phyloP scores from a whole-genome alignment of 2,329 filamentous ascomycete species.

The Exophiala viscosa region DNA sequence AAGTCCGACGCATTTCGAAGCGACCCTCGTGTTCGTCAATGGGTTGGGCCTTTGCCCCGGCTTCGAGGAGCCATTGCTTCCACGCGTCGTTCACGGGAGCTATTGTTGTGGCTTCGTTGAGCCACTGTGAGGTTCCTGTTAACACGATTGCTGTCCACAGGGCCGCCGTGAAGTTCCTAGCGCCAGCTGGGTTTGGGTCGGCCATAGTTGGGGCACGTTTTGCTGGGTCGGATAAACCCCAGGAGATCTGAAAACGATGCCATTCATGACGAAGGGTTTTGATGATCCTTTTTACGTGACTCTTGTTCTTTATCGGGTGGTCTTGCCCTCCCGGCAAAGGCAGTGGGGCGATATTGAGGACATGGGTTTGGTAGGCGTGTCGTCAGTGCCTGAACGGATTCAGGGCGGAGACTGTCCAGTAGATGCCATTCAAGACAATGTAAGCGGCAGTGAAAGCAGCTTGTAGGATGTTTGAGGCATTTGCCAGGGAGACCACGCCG shows the following conservation, averaged over 20 bases:
- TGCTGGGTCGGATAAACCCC: slow-evolving; percentile 3
- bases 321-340: not conserved
- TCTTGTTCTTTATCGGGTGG: not conserved
- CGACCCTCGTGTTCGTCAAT: slow-evolving; percentile 9
- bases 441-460: slow-evolving; percentile 57
- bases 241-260: slow-evolving; percentile 15
- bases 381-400: slow-evolving; percentile 22
- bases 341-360: slow-evolving; percentile 1
- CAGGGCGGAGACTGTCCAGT: slow-evolving; percentile 51
- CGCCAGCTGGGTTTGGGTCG: slow-evolving; percentile 11
- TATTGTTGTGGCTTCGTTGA: slow-evolving; percentile 31
- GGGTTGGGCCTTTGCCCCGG: slow-evolving; percentile 19
- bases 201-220: slow-evolving; percentile 2
- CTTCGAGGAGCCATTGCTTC: slow-evolving; percentile 39
- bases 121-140: slow-evolving; percentile 42
- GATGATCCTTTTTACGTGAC: slow-evolving; percentile 3
- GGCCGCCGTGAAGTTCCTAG: slow-evolving; percentile 41
- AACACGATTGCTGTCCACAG: slow-evolving; percentile 49
- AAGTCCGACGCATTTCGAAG: slow-evolving; percentile 3
- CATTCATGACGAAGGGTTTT: slow-evolving; percentile 4
- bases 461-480: slow-evolving; percentile 60
- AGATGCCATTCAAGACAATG: slow-evolving; percentile 57
- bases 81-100: slow-evolving; percentile 40
- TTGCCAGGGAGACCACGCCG: slow-evolving; percentile 58
- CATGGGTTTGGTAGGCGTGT: slow-evolving; percentile 16